These are phyloP conservation scores for Luffa acutangula DNA, from an alignment of 306 rosid genomes.

Conservation along the genomic window DNA sequence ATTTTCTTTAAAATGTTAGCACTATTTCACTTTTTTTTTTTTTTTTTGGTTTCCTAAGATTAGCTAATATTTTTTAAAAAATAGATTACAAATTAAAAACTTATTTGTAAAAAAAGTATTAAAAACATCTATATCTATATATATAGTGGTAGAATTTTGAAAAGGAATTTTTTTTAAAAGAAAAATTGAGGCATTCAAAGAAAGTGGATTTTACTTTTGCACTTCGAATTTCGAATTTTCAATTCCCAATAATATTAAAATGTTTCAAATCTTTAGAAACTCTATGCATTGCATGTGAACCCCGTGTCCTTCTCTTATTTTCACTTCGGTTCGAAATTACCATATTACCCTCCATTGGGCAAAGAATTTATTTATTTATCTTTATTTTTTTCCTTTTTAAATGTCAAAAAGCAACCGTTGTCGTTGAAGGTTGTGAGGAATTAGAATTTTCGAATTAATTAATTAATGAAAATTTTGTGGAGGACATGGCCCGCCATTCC, in stretches of 20 bases:
- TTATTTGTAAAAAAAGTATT: too few relatives aligned
- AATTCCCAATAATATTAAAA: neutral
- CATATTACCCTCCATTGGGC: neutral
- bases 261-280: neutral
- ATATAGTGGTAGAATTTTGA: too few relatives aligned
- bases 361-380: neutral
- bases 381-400: neutral
- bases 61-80: too few relatives aligned
- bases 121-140: too few relatives aligned
- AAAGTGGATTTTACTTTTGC: neutral
- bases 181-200: too few relatives aligned
- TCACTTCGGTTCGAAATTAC: neutral
- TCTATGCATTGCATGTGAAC: neutral
- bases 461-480: neutral
- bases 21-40: too few relatives aligned
- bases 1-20: too few relatives aligned
- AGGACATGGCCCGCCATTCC: neutral
- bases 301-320: neutral
- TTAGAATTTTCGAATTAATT: neutral
- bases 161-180: too few relatives aligned
- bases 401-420: neutral
- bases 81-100: too few relatives aligned
- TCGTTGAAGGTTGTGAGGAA: neutral
- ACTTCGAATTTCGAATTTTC: neutral
- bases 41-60: too few relatives aligned